phyloP scores from a whole-genome alignment of 495 filamentous ascomycete genomes.

The Chaetomium cochliodes region DNA sequence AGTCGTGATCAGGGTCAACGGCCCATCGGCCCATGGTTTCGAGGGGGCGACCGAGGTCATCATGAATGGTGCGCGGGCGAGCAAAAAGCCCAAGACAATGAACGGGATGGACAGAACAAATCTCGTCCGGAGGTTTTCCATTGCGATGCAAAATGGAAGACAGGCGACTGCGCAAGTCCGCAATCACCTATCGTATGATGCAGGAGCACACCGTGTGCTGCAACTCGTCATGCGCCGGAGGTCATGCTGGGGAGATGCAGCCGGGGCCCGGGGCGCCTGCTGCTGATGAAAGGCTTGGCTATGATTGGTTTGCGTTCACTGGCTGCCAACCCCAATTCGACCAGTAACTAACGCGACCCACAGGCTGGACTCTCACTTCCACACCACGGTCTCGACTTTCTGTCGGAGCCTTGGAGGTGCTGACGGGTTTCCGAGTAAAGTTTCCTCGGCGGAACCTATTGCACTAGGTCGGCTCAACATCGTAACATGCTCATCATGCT shows the following conservation, averaged over 20 bases:
- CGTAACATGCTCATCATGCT: too few relatives aligned
- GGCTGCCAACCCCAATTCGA: too few relatives aligned
- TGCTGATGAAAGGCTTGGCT: neutral
- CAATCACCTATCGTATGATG: conserved; percentile 9
- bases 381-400: too few relatives aligned
- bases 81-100: conserved; percentile 39
- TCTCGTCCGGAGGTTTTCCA: conserved; percentile 23
- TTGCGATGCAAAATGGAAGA: neutral
- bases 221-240: neutral
- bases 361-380: too few relatives aligned
- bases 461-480: too few relatives aligned
- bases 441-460: too few relatives aligned
- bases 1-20: conserved; percentile 49
- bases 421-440: too few relatives aligned
- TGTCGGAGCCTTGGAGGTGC: too few relatives aligned
- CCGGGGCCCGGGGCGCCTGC: neutral
- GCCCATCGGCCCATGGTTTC: conserved; percentile 51
- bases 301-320: too few relatives aligned
- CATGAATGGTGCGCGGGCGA: conserved; percentile 44
- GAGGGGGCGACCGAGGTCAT: conserved; percentile 41
- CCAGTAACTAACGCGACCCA: too few relatives aligned
- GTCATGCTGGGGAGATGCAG: neutral
- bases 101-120: conserved; percentile 33
- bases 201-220: neutral
- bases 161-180: neutral